Evolutionary conservation across 139 green algal genomes (phyloP).

Genomic region (Tetraselmis chui): DNA sequence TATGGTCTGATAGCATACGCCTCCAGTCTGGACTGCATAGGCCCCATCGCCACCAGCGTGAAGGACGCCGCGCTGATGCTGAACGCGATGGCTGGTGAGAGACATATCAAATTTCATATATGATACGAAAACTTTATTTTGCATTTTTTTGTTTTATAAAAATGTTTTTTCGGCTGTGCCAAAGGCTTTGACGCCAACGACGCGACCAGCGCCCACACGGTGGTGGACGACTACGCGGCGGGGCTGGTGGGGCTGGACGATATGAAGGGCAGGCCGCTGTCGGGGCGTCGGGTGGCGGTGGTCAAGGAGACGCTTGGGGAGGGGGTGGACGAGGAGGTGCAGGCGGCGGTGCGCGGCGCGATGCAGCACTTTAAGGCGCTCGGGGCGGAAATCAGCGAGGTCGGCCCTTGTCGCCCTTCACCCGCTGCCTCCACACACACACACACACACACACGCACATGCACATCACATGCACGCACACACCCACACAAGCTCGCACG

Average conservation of each 20-base stretch:
- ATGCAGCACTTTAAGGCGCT: constrained; percentile 61
- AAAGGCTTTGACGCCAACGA: constrained; percentile 57
- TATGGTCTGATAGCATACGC: constrained; percentile 92
- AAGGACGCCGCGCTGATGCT: constrained; percentile 74
- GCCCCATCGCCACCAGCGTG: constrained; percentile 69
- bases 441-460: neutral
- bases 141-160: neutral
- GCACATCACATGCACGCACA: neutral
- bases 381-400: constrained; percentile 68
- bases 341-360: constrained; percentile 39
- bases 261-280: constrained; percentile 50
- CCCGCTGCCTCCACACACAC: neutral
- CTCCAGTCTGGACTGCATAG: constrained; percentile 85
- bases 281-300: constrained; percentile 62
- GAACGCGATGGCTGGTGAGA: constrained; percentile 25
- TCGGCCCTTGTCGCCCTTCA: no score
- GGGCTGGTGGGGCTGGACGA: constrained; percentile 33
- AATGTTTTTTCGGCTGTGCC: no score
- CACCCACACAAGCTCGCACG: neutral
- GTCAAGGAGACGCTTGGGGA: constrained; percentile 74
- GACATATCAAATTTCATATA: constrained; percentile 1
- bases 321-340: constrained; percentile 55
- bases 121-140: constrained; percentile 5
- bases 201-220: constrained; percentile 44
- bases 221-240: constrained; percentile 29